Base-by-base conservation (phyloP, 345 rosid genomes). In the Dovyalis caffra region DNA sequence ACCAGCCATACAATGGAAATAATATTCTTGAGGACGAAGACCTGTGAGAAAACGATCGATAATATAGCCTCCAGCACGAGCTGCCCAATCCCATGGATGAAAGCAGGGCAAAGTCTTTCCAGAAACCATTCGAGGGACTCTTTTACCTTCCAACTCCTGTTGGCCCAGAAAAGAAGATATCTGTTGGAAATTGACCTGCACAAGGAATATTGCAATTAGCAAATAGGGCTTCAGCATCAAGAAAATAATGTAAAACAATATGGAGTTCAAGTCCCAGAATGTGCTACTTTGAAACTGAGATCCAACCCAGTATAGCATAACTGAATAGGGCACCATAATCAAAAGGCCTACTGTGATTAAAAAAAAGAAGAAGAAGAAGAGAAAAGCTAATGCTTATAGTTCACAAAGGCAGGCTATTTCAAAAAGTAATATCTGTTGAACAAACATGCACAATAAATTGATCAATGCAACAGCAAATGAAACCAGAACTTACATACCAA, bases 1-100 rank as follows among this genome's bases (percentile, higher is more conserved):
- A 66, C 99, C 99, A 79, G 99, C 97, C 99, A 95, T 95, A 87
- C 99, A 95, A 80, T 95, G 99, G 80, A 93, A 95, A 81, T 92
- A 95, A 85, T 95, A 95, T 80, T 95, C 99, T 86, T 95, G 99
- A n/a, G 98, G 99, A 29, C 98, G 99, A 84, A 95, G 98, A 71
- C 99, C 99, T 64, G 93, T 87, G 69, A 95, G 97, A 78, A 95
- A 95, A 69, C 99, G 94, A 77, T 95, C 99, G 72, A 88, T 88
- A 71, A 95, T 91, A 79, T 89, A 95, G 60, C 99, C 99, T 26
- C 99, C 99, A 74, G 99, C 96, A 66, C 99, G 89, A 64, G 99
- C 90, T 74, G 91, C 85, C 97, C 97, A 95, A 81, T 95, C 99
- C 98, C 98, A 95, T 18, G 98, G 92, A 76, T 87, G 92, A 86